A percentile compares a stretch with the other conserved stretches of the same genome.
Evolutionary conservation across 352 stramenopile species (phyloP).

Genomic region (Pythium phragmitis): DNA sequence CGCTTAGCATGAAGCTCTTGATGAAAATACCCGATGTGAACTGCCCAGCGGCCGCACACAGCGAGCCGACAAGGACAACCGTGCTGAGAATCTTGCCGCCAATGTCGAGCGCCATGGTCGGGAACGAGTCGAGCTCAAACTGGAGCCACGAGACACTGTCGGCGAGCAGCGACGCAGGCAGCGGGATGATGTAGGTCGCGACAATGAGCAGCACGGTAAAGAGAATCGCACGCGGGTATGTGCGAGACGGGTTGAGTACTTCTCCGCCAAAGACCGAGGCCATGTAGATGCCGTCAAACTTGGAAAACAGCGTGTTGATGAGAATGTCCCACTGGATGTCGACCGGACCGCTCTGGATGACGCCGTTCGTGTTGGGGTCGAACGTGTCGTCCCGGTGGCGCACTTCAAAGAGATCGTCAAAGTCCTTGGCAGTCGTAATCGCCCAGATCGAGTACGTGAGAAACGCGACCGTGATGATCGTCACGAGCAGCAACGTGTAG

Average conservation of each 20-base stretch:
- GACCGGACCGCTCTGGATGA: conserved; percentile 30
- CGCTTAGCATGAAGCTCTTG: conserved; percentile 81
- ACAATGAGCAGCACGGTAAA: conserved; percentile 60
- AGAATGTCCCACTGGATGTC: conserved; percentile 55
- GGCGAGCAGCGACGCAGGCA: conserved; percentile 66
- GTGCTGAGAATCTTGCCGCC: conserved; percentile 74
- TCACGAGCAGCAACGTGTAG: conserved; percentile 14
- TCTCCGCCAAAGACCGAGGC: conserved; percentile 82
- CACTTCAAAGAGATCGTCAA: conserved; percentile 93
- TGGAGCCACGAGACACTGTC: conserved; percentile 73
- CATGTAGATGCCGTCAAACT: conserved; percentile 87
- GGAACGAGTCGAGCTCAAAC: conserved; percentile 90
- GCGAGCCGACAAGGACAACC: conserved; percentile 77
- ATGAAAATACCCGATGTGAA: conserved; percentile 88
- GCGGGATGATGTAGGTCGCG: conserved; percentile 70
- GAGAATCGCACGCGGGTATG: conserved; percentile 71
- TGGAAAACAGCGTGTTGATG: conserved; percentile 92
- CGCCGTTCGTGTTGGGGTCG: not conserved
- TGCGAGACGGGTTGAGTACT: conserved; percentile 59
- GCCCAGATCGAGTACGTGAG: conserved; percentile 63
- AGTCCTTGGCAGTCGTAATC: conserved; percentile 35
- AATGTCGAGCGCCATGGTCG: conserved; percentile 70
- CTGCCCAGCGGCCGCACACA: conserved; percentile 75
- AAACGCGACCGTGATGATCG: conserved; percentile 74
- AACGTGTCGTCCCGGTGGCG: conserved; percentile 34